Conservation (phyloP, 805 yeast species). For the Cyberlindnera maclurae region DNA sequence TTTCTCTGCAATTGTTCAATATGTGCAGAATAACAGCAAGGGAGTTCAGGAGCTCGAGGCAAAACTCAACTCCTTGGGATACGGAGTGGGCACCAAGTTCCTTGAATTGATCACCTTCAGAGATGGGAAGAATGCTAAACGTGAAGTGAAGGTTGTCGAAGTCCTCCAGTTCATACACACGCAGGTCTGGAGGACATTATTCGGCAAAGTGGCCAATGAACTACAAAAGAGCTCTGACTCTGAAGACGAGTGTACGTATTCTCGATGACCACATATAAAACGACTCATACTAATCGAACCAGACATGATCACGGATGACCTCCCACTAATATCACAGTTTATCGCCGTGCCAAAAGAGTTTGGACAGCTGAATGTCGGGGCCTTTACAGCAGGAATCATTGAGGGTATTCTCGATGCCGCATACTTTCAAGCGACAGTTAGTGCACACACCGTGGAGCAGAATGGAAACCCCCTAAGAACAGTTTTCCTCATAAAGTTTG, state of each 20-base stretch:
- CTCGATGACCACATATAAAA: too few relatives aligned
- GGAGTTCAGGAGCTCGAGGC: conserved; percentile 63
- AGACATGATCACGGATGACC: conserved; percentile 53
- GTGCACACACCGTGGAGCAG: conserved; percentile 73
- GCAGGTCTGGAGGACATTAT: conserved; percentile 63
- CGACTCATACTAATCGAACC: not conserved
- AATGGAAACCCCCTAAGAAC: conserved; percentile 58
- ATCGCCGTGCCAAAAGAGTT: conserved; percentile 76
- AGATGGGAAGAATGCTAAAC: conserved; percentile 58
- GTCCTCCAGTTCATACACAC: conserved; percentile 67
- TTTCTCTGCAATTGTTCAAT: conserved; percentile 63
- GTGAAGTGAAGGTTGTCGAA: conserved; percentile 62
- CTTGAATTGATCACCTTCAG: conserved; percentile 64
- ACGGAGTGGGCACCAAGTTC: conserved; percentile 65
- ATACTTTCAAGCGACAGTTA: conserved; percentile 65
- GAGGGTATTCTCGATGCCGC: conserved; percentile 76
- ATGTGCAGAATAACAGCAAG: conserved; percentile 52
- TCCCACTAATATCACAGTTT: conserved; percentile 64
- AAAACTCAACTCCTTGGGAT: conserved; percentile 65
- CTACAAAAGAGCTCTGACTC: conserved; percentile 64
- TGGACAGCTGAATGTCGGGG: conserved; percentile 70
- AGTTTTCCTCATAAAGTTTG: conserved; percentile 69
- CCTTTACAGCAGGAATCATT: conserved; percentile 77
- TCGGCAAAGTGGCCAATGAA: conserved; percentile 69
- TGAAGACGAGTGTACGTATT: conserved; percentile 43